Percentiles rank a stretch among this genome's conserved stretches.
phyloP scores from a whole-genome alignment of 805 yeast species.

The Monosporozyma yasuniensis region DNA sequence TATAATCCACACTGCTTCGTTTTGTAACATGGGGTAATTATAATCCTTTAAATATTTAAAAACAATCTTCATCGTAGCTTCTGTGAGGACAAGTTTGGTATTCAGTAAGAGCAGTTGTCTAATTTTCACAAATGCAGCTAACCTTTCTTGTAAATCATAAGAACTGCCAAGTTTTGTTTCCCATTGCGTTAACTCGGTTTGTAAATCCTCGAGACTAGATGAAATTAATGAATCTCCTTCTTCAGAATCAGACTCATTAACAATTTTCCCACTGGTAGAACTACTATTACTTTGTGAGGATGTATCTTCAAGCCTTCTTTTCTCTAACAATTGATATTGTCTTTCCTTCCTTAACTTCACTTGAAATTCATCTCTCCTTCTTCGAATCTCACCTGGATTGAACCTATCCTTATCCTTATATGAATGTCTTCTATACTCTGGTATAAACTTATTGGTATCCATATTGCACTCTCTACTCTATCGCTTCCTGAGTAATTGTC shows the following conservation, averaged over 20 bases:
- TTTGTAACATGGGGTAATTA: conserved; percentile 75
- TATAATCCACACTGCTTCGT: conserved; percentile 97
- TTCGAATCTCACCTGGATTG: conserved; percentile 86
- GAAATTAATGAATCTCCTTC: conserved; percentile 11
- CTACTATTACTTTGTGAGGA: conserved; percentile 4
- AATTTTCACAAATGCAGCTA: conserved; percentile 80
- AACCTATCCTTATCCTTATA: conserved; percentile 89
- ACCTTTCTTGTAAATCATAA: conserved; percentile 71
- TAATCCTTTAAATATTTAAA: neutral
- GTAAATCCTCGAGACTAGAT: conserved; percentile 33
- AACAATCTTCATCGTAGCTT: neutral
- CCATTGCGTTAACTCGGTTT: conserved; percentile 41
- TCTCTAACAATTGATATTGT: conserved; percentile 84
- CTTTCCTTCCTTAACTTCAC: conserved; percentile 90
- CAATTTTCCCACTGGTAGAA: conserved; percentile 5
- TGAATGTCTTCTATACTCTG: conserved; percentile 48
- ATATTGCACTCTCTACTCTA: neutral
- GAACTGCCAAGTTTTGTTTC: conserved; percentile 36
- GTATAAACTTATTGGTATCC: neutral
- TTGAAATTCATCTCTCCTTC: conserved; percentile 92
- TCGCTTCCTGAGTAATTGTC: too few species aligned
- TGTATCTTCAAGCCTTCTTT: conserved; percentile 68
- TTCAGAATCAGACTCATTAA: conserved; percentile 45
- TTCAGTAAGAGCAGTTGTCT: conserved; percentile 86
- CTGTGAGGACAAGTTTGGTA: conserved; percentile 38